Evolutionary conservation across 2,329 filamentous ascomycete genomes (phyloP).

Genomic region (Coniochaeta sp.): DNA sequence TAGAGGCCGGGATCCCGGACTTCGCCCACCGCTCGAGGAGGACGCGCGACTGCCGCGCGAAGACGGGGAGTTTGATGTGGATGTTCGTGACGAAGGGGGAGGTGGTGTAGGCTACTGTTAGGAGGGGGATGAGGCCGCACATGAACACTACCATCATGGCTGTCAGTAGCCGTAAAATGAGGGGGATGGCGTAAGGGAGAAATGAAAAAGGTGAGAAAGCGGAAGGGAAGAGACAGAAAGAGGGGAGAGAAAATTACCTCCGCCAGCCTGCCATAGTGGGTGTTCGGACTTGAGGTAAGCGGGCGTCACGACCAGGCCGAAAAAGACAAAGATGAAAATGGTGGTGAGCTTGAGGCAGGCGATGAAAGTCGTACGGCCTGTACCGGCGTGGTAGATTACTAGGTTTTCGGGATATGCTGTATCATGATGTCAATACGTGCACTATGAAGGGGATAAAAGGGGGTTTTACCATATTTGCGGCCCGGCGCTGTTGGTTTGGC

Average conservation of each 20-base stretch:
- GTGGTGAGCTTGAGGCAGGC: slow-evolving; percentile 65
- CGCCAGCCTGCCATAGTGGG: slow-evolving; percentile 26
- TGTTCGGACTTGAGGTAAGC: slow-evolving; percentile 38
- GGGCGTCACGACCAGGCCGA: slow-evolving; percentile 56
- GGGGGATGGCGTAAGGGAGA: too few species aligned
- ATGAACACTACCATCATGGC: slow-evolving; percentile 52
- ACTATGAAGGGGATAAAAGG: not conserved
- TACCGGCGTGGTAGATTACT: slow-evolving; percentile 70
- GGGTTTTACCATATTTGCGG: not conserved
- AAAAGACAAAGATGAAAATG: slow-evolving; percentile 61
- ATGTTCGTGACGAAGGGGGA: slow-evolving; percentile 67
- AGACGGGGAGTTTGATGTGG: slow-evolving; percentile 59
- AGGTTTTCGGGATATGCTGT: slow-evolving; percentile 49
- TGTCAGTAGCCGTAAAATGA: too few species aligned
- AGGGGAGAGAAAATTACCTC: slow-evolving; percentile 24
- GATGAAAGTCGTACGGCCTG: slow-evolving; percentile 56
- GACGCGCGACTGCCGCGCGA: slow-evolving; percentile 53
- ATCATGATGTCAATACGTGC: not conserved
- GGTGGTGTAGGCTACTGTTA: slow-evolving; percentile 56
- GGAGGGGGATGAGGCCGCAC: slow-evolving; percentile 56
- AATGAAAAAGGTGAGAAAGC: too few species aligned
- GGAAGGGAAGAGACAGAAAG: not conserved
- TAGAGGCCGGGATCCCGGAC: slow-evolving; percentile 31
- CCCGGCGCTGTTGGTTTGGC: not conserved
- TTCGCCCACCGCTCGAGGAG: slow-evolving; percentile 45